phyloP scores from a whole-genome alignment of 129 eudicot species.

The Lactuca sativa region DNA sequence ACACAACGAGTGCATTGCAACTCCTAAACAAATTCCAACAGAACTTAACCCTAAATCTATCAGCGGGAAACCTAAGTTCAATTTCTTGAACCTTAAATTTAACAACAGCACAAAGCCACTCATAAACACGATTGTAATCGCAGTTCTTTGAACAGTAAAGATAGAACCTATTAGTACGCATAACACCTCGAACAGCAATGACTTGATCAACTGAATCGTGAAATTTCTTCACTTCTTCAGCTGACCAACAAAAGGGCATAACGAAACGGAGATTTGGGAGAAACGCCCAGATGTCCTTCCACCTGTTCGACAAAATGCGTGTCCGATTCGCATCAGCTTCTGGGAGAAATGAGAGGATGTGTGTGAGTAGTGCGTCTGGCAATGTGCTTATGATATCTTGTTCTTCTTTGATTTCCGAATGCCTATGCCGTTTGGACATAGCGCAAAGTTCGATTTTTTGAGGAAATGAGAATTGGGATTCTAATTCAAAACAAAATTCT shows the following conservation, averaged over 20 bases:
- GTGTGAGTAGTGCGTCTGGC: slow-evolving; percentile 18
- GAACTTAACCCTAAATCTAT: slow-evolving; percentile 9
- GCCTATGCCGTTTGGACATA: neutral
- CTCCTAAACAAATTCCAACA: slow-evolving; percentile 25
- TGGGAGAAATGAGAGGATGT: slow-evolving; percentile 20
- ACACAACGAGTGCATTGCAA: slow-evolving; percentile 17
- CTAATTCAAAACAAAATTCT: neutral
- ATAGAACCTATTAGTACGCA: slow-evolving; percentile 7
- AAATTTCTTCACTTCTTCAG: slow-evolving; percentile 12
- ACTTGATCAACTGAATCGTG: slow-evolving; percentile 24
- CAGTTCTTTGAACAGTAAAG: slow-evolving; percentile 17
- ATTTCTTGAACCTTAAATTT: slow-evolving; percentile 2
- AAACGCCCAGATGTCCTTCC: slow-evolving; percentile 13
- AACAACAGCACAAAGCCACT: slow-evolving; percentile 2
- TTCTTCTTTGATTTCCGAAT: slow-evolving; percentile 2
- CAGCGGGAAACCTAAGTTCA: slow-evolving; percentile 26
- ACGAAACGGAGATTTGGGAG: slow-evolving; percentile 25
- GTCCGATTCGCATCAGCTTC: slow-evolving; percentile 22
- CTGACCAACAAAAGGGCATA: slow-evolving; percentile 2
- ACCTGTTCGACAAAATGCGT: slow-evolving; percentile 18
- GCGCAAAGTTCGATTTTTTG: neutral
- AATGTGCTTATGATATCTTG: slow-evolving; percentile 20
- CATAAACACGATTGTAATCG: slow-evolving; percentile 24
- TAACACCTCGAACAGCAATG: slow-evolving; percentile 24
- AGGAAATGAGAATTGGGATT: neutral